Evolutionary conservation across 2,329 filamentous ascomycete species (phyloP), one percentile per base, ranked within the genome.

Genomic region (Sarocladium strictum): DNA sequence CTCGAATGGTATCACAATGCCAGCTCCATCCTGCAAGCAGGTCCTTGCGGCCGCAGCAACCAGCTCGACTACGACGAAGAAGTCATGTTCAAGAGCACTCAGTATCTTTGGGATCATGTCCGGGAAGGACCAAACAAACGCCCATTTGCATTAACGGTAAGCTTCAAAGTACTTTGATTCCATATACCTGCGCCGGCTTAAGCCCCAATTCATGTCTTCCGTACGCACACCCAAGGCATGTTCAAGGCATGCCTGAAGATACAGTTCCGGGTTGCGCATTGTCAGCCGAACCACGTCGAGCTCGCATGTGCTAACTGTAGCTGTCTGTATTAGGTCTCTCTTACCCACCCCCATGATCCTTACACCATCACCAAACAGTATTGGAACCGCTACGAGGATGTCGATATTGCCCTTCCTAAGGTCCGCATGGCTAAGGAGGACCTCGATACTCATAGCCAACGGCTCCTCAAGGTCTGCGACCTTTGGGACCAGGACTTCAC

Each of bases 1-100:
- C 83, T 93, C 40, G 92, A 97, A 72, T 97, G 91, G 89, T 97
- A 94, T 68, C 92, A 97, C 77, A 96, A 97, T 69, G 91, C 92
- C 72, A 92, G 89, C 65, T 96, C 91, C 6, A 93, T 97, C 62
- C 76, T 93, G 64, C 90, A 97, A 69, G 92, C 92, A 1, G 92
- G 92, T 10, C 83, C 87, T 27, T 96, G 91, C 63, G 87, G 95
- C 38, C 83, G 91, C 60, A 96, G 90, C 72, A 97, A 97, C 73
- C 92, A 97, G 76, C 80, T 97, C 53, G 92, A 97, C 69, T 97
- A 93, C 63, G 92, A 97, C 64, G 92, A 96, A 72, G 92, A 97
- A 72, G 90, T 96, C 68, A 93, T 97, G 85, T 93, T 89, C 76
- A 89, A 86, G 71, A 89, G 89, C 52, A 88, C 85, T 40, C 91